Conservation (phyloP, 208 protist genomes). For the Crithidia brevicula region DNA sequence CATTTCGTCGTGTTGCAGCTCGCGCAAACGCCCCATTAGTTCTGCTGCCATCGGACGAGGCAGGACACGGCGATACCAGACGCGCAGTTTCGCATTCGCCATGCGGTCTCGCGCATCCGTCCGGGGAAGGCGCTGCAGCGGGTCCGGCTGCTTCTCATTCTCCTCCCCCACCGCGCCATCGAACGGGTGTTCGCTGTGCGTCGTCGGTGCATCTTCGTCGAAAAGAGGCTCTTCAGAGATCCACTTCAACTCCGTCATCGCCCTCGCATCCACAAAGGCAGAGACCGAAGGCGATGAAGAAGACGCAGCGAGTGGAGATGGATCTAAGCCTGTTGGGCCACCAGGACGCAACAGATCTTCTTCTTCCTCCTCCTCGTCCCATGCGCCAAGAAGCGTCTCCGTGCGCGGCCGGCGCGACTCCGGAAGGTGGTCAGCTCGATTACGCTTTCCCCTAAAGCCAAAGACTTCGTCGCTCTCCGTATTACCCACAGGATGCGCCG, state of each 20-base stretch:
- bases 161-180: background rate
- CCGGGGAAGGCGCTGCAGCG: slow-evolving; percentile 26
- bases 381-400: slow-evolving; percentile 15
- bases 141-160: slow-evolving; percentile 13
- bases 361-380: slow-evolving; percentile 3
- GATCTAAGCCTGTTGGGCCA: too few species aligned
- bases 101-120: slow-evolving; percentile 9
- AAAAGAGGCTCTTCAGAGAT: background rate
- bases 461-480: too few species aligned
- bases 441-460: too few species aligned
- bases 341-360: background rate
- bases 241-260: slow-evolving; percentile 4
- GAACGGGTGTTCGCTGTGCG: background rate
- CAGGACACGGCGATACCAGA: slow-evolving; percentile 32
- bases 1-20: slow-evolving; percentile 1
- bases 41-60: background rate
- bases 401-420: too few species aligned
- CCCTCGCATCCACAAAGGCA: background rate
- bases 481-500: too few species aligned
- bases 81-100: slow-evolving; percentile 4
- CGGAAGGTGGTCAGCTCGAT: too few species aligned
- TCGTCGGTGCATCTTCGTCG: background rate
- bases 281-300: too few species aligned
- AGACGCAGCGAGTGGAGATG: too few species aligned
- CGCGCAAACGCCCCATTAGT: slow-evolving; percentile 14